Base-by-base conservation (phyloP, 305 asterid species). In the Lippia alba region DNA sequence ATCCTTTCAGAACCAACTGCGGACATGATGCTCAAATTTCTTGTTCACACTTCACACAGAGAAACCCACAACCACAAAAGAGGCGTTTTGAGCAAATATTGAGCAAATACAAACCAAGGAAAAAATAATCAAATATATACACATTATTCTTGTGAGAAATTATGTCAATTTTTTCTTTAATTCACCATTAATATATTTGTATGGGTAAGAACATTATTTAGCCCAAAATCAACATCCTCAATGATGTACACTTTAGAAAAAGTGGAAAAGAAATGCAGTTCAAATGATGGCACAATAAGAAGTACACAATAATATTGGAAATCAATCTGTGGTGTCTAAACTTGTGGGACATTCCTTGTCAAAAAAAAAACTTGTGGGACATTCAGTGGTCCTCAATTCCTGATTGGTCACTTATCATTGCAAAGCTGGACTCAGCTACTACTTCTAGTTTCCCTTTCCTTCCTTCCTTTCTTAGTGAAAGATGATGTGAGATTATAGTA, bases 201-300 rank as follows among this genome's bases (percentile, higher is more conserved):
- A 44, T 8, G 49, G 49, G 49, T 48, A 4, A 34, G 20, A 50
- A 50, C 9, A 50, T 50, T 50, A 53, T 53, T 17, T 12, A 4
- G 3, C 61, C 40, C 40, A 20, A 56, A 56, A 20, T 36, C 24
- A 59, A 33, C 48, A 15, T 34, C 14, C 32, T 49, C 32, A 49
- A 64, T 49, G 12, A 64, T 64, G 33, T 48, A 50, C 32, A 50
- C 32, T 64, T 64, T 49, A 32, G 39, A 2, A 19, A 44, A 44
- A 61, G 69, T 48, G 58, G 14, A 48, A 64, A 49, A 7, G 58
- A 48, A 48, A 64, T 32, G 69, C 46, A 64, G 69, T 63, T 45
- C 56, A 63, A 46, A 63, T 45, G 56, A 63, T 46, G 69, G 57
- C 69, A 45, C 24, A 62, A 44, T 63, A 32, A 64, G 58, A 64